Base-by-base conservation (phyloP, 2,329 filamentous ascomycete genomes). In the Pseudocercospora macadamiae region DNA sequence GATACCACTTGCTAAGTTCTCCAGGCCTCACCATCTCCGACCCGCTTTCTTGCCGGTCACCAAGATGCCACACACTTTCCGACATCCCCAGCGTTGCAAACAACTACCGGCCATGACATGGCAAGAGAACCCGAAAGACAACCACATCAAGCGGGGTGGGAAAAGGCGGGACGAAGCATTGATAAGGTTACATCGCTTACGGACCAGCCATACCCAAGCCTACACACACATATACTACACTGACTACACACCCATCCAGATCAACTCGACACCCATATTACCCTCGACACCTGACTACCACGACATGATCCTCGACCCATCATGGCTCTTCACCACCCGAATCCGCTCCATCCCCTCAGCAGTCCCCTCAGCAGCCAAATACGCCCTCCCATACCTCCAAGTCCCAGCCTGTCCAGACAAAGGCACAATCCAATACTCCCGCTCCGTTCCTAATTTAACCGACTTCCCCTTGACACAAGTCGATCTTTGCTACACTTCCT, bases 381-480 rank as follows among this genome's bases (percentile, higher is more conserved):
- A 5, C 19, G n/a, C 42, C 19, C n/a, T 14, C 7, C 61, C 61
- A 12, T 37, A 16, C 34, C 45, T 63, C 51, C 19, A 56, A 10
- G 58, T 63, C 7, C 61, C 58, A 19, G 51, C 54, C 14, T 63
- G 61, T 42, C 61, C 58, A 5, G 12, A 30, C n/a, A 54, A 49
- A 34, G 54, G 58, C 54, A 63, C 32, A 14, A 59, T 63, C 34
- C 19, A 36, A 39, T 61, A 63, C 54, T 25, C 51, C 23, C 32
- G 39, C 10, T 51, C 55, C 9, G 58, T 63, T 3, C 61, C 61
- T 6, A 34, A 58, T 30, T 34, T 25, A 18, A 47, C 37, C 2
- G 44, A 19, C 9, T 64, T 60, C 39, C 62, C 59, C 23, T 23
- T 23, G 6, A 64, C 59, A 14, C 51, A 62, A 44, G 59, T 64